Evolutionary conservation across 2,329 filamentous ascomycete species (phyloP).

Genomic region (Phyllosticta ampelicida): DNA sequence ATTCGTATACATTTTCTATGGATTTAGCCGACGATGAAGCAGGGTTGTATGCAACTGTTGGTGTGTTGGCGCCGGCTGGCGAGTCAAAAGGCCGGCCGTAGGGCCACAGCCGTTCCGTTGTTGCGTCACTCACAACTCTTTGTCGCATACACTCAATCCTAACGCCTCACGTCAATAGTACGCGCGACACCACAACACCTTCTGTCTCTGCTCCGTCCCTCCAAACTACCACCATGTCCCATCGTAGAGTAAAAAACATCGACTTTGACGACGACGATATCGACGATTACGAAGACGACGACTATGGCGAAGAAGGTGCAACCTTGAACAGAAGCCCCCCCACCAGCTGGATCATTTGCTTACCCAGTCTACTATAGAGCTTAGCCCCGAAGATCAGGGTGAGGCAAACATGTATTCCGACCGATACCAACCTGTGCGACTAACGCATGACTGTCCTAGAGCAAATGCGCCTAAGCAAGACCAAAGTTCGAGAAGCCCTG

Average conservation of each 20-base stretch:
- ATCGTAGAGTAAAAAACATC: slow-evolving; percentile 11
- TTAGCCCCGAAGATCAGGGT: slow-evolving; percentile 30
- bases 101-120: not conserved
- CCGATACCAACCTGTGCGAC: not conserved
- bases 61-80: not conserved
- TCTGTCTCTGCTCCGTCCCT: not conserved
- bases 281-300: slow-evolving; percentile 67
- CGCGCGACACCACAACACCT: not conserved
- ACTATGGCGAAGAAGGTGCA: slow-evolving; percentile 69
- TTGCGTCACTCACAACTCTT: not conserved
- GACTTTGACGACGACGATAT: slow-evolving; percentile 66
- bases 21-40: no score
- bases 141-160: not conserved
- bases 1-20: no score
- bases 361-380: slow-evolving; percentile 12
- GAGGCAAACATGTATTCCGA: not conserved
- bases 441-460: slow-evolving; percentile 17
- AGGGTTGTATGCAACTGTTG: not conserved
- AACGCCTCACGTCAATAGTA: not conserved
- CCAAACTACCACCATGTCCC: slow-evolving; percentile 3
- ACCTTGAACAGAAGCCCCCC: slow-evolving; percentile 41
- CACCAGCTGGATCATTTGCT: not conserved
- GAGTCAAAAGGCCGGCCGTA: not conserved
- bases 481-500: slow-evolving; percentile 55
- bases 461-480: slow-evolving; percentile 55